phyloP scores from a whole-genome alignment of 352 stramenopile genomes.

The Globisporangium nodosum region DNA sequence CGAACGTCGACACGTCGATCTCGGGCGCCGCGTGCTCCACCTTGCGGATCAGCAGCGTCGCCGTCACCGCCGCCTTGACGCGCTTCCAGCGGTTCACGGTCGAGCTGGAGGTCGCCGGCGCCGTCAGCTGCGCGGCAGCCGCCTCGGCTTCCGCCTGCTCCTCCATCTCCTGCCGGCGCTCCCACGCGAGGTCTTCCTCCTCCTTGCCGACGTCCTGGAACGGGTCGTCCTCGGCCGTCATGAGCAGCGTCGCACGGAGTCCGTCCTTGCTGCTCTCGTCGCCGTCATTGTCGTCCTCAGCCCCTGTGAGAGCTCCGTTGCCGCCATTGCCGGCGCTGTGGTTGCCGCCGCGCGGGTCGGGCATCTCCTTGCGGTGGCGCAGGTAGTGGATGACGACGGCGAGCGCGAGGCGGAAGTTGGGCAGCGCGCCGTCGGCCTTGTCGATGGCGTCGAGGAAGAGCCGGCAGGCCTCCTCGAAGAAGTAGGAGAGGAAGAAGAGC shows the following conservation, averaged over 20 bases:
- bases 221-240: conserved; percentile 47
- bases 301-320: not conserved
- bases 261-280: not conserved
- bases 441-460: conserved; percentile 72
- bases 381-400: conserved; percentile 77
- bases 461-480: conserved; percentile 66
- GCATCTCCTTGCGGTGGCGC: conserved; percentile 58
- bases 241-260: conserved; percentile 19
- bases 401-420: conserved; percentile 73
- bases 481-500: conserved; percentile 76
- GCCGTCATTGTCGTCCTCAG: not conserved
- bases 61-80: conserved; percentile 42
- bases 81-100: conserved; percentile 48
- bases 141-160: conserved; percentile 20
- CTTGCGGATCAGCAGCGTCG: conserved; percentile 53
- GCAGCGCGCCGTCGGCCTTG: conserved; percentile 61
- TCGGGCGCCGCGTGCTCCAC: conserved; percentile 44
- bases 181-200: conserved; percentile 43
- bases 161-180: conserved; percentile 24
- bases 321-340: not conserved
- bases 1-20: conserved; percentile 72
- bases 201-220: conserved; percentile 53
- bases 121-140: conserved; percentile 11
- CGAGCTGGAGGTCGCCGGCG: conserved; percentile 10
- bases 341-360: conserved; percentile 9